Evolutionary conservation across 192 early-diverging fungal species (phyloP), one percentile per base, ranked within the genome.

Genomic region (Entomortierella lignicola): DNA sequence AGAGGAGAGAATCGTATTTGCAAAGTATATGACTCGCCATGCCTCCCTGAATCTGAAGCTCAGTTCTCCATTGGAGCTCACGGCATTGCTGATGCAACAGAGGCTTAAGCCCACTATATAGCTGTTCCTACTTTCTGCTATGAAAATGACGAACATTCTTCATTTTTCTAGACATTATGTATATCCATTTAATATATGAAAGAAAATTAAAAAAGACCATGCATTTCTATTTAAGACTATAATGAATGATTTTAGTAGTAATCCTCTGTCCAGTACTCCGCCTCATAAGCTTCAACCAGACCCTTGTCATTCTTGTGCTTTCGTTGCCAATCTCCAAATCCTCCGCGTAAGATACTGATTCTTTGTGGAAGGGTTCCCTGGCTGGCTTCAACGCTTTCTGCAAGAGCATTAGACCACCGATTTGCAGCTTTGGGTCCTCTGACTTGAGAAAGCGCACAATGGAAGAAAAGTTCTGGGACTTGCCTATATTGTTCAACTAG

Each of bases 1-100:
- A 84, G 93, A 10, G 95, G 91, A 20, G 96, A 98, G 66, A 96
- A 88, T 41, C 90, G 97, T 29, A 91, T 97, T 32, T 97, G 96
- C 87, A 99, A 99, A 81, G 89, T 99, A 34, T 99, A 98, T 82
- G 97, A 99, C 77, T 97, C 95, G 6, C 97, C 97, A 4, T 96
- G 92, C 61, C 81, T 99, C 32, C 92, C 97, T 3, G 97, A 99
- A 71, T 83, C 91, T 4, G 97, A 99, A 77, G 94, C 93, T 18
- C 86, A 92, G 72, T 99, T 99, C 87, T 89, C 95, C 23, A 99
- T 99, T 68, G 88, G 89, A 20, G 84, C 85, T 27, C 91, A 96
- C 68, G 97, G 97, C 51, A 97, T 96, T 80, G 92, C 84, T 6
- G 95, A 98, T 70, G 86, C 94, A 20, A 92, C 92, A 54, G 95